phyloP scores from a whole-genome alignment of 202 grass and related monocot species.

The Brachypodium distachyon region DNA sequence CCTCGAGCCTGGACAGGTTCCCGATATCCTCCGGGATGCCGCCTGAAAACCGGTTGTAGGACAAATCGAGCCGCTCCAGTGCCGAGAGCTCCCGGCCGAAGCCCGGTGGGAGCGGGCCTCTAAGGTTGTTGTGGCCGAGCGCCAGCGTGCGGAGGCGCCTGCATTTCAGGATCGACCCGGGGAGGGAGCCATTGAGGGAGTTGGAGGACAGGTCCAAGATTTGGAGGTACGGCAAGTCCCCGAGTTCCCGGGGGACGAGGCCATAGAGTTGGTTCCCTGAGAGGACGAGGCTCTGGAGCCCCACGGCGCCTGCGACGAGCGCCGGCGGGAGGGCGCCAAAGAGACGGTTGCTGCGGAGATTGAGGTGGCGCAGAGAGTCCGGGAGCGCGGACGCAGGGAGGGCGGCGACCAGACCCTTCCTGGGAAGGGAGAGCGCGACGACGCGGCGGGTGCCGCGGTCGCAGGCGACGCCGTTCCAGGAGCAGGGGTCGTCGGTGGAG shows the following conservation, averaged over 20 bases:
- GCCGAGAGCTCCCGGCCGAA: slow-evolving; percentile 34
- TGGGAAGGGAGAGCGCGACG: slow-evolving; percentile 60
- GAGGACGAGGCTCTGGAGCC: slow-evolving; percentile 86
- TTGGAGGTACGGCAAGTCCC: slow-evolving; percentile 65
- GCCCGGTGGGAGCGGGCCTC: slow-evolving; percentile 38
- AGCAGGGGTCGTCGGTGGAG: slow-evolving; percentile 55
- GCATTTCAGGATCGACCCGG: slow-evolving; percentile 55
- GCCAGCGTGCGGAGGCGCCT: slow-evolving; percentile 60
- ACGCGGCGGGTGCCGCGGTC: slow-evolving; percentile 22
- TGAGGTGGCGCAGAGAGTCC: slow-evolving; percentile 71
- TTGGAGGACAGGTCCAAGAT: slow-evolving; percentile 84
- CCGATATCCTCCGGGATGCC: slow-evolving; percentile 60
- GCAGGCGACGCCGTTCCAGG: slow-evolving; percentile 90
- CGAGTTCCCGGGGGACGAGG: slow-evolving; percentile 47
- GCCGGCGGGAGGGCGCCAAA: slow-evolving; percentile 38
- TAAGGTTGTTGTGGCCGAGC: slow-evolving; percentile 59
- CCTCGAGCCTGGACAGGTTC: slow-evolving; percentile 66
- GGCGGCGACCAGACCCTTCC: slow-evolving; percentile 47
- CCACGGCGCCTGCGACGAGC: slow-evolving; percentile 25
- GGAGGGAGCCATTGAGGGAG: slow-evolving; percentile 53
- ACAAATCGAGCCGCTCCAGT: slow-evolving; percentile 74
- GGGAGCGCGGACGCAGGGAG: slow-evolving; percentile 47
- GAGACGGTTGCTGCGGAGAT: slow-evolving; percentile 66
- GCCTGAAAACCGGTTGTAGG: slow-evolving; percentile 63
- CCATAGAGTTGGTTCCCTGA: slow-evolving; percentile 66